phyloP scores from a whole-genome alignment of 73 alveolate species.

The Durusdinium trenchii region DNA sequence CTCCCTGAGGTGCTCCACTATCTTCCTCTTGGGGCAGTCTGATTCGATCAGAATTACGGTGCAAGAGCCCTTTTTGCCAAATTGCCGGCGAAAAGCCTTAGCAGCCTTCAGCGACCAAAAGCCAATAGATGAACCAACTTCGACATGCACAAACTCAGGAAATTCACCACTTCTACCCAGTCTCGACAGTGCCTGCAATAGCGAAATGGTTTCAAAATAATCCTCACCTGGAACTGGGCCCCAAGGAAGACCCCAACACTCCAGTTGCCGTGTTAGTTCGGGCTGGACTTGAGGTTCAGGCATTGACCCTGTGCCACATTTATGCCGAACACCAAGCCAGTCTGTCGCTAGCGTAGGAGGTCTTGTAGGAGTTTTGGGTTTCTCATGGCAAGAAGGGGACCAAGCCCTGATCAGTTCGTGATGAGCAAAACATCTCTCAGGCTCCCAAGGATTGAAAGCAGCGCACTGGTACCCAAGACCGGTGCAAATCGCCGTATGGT shows the following conservation, averaged over 20 bases:
- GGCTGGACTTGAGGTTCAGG: neutral
- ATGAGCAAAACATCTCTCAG: neutral
- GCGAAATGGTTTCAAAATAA: slow-evolving; percentile 41
- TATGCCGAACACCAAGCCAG: neutral
- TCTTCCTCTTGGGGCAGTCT: neutral
- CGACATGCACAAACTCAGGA: neutral
- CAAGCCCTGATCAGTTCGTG: neutral
- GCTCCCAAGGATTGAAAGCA: neutral
- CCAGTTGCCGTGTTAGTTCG: slow-evolving; percentile 27
- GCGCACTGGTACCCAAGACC: neutral
- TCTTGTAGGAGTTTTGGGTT: too few species aligned
- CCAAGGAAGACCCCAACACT: slow-evolving; percentile 51
- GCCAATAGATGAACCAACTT: slow-evolving; percentile 29
- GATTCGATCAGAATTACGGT: slow-evolving; percentile 12
- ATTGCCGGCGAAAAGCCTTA: slow-evolving; percentile 17
- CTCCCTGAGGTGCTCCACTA: neutral
- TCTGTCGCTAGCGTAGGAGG: slow-evolving; percentile 9
- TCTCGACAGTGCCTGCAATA: neutral
- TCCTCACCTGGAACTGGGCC: slow-evolving; percentile 45
- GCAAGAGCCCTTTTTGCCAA: neutral
- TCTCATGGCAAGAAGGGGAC: slow-evolving; percentile 2
- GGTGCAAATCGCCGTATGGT: neutral
- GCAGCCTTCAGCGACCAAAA: slow-evolving; percentile 51
- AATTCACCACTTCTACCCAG: too few species aligned
- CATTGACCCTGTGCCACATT: neutral